Conservation (phyloP, 257 asterid species). For the Solanum peruvianum region DNA sequence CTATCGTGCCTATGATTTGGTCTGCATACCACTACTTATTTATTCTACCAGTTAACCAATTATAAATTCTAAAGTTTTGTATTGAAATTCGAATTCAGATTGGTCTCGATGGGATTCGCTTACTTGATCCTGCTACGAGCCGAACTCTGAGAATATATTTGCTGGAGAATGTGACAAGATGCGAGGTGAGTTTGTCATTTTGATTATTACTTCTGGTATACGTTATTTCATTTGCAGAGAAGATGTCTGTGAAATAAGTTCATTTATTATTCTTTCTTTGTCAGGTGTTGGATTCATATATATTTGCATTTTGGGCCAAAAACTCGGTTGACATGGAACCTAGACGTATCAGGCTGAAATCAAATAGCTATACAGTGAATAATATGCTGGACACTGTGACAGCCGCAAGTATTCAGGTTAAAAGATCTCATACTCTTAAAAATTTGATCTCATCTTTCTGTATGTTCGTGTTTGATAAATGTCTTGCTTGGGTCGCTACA, state of each 20-base stretch:
- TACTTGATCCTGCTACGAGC: slow-evolving; percentile 61
- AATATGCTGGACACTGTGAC: slow-evolving; percentile 77
- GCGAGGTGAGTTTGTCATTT: slow-evolving; percentile 43
- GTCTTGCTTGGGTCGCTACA: neutral
- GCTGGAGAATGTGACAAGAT: slow-evolving; percentile 59
- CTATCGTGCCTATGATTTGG: neutral
- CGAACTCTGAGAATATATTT: slow-evolving; percentile 52
- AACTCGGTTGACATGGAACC: slow-evolving; percentile 62
- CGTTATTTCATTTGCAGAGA: neutral
- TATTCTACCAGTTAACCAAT: neutral
- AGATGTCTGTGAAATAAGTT: neutral
- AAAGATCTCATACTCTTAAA: neutral
- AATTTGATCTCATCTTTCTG: neutral
- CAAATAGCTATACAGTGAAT: slow-evolving; percentile 70
- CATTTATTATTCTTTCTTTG: neutral
- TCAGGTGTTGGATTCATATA: slow-evolving; percentile 73
- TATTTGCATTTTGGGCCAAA: slow-evolving; percentile 86
- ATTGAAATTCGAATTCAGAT: slow-evolving; percentile 27
- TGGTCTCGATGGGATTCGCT: slow-evolving; percentile 77
- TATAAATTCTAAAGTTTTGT: neutral
- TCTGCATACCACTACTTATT: neutral
- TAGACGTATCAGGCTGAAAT: slow-evolving; percentile 70
- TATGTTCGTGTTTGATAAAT: neutral
- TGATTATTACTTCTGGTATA: neutral
- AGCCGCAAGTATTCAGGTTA: slow-evolving; percentile 94